These are phyloP conservation scores for Trichoderma guizhouense DNA, from an alignment of 2,329 filamentous ascomycete genomes.

Conservation along the genomic window DNA sequence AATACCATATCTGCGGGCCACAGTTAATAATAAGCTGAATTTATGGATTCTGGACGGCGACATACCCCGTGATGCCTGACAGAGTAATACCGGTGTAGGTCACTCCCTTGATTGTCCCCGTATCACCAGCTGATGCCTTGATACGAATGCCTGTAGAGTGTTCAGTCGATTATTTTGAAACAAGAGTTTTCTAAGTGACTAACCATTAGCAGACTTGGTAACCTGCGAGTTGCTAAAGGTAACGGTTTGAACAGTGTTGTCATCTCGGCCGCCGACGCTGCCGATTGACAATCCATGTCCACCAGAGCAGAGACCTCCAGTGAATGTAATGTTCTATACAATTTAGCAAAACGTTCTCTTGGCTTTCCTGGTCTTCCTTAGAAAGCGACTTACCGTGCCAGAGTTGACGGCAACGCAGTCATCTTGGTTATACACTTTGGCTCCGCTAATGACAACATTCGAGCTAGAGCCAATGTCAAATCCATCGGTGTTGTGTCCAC, in stretches of 20 bases:
- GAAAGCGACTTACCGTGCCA: conserved; percentile 30
- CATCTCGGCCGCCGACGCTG: conserved; percentile 42
- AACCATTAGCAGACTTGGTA: conserved; percentile 49
- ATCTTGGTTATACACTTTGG: conserved; percentile 58
- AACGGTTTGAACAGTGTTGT: conserved; percentile 52
- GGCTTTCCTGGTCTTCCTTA: neutral
- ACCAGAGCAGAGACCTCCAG: conserved; percentile 41
- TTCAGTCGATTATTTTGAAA: neutral
- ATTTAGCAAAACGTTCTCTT: neutral
- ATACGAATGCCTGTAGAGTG: conserved; percentile 34
- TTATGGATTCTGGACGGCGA: neutral
- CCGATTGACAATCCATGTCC: conserved; percentile 44
- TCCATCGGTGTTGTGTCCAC: conserved; percentile 55
- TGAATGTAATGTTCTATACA: conserved; percentile 43
- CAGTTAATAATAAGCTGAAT: neutral
- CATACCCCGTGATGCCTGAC: conserved; percentile 35
- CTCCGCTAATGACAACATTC: conserved; percentile 49
- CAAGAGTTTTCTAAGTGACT: neutral
- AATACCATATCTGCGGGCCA: conserved; percentile 30
- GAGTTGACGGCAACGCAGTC: conserved; percentile 59
- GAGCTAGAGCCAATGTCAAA: conserved; percentile 54
- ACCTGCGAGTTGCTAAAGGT: conserved; percentile 47
- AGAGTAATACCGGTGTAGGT: conserved; percentile 44
- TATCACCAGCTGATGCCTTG: conserved; percentile 47
- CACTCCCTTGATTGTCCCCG: conserved; percentile 41